Evolutionary conservation across 2,329 filamentous ascomycete species (phyloP), one percentile per base, ranked within the genome.

Genomic region (Blastomyces gilchristii): DNA sequence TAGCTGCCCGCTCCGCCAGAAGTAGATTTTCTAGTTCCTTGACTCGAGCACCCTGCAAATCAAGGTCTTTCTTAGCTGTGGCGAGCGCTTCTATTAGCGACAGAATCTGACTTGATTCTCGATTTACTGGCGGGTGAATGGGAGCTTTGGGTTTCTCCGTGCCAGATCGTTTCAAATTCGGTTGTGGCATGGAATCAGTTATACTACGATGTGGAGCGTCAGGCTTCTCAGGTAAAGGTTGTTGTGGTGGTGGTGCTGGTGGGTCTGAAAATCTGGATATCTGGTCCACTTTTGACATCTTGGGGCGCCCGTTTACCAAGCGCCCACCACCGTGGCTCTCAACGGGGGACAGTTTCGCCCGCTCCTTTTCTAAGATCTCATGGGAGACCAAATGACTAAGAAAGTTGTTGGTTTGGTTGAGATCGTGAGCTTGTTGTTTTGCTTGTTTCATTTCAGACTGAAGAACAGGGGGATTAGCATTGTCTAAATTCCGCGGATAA

Each of bases 141-240:
- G 71, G 61, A 56, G 67, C 68, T 71, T 87, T 90, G 9, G 87
- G 83, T 63, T 88, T 85, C 67, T 96, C 91, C 0, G 89, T 92
- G 34, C 89, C 86, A 4, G 82, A 82, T 62, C 91, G 84, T 72
- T 90, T 91, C 39, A 96, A 75, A 0, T 90, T 85, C 28, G 74
- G 72, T 37, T 74, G 71, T 1, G 77, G 76, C 22, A 79, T 73
- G 22, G 78, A 73, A 62, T 79, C 78, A 0, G 82, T 70, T 22
- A 76, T 76, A 41, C 78, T 76, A 75, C 80, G 74, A 18, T 71
- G 69, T 34, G 69, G 69, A 18, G 83, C 85, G 74, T 96, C 91
- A 0, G 93, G 93, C 74, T 97, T 97, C 72, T 97, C 92, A 0
- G 93, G 93, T 6, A 97, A 80, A 16, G 93, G 93, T 69, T 96